Base-by-base conservation (phyloP, 2,329 filamentous ascomycete genomes). In the Nigrospora sphaerica region DNA sequence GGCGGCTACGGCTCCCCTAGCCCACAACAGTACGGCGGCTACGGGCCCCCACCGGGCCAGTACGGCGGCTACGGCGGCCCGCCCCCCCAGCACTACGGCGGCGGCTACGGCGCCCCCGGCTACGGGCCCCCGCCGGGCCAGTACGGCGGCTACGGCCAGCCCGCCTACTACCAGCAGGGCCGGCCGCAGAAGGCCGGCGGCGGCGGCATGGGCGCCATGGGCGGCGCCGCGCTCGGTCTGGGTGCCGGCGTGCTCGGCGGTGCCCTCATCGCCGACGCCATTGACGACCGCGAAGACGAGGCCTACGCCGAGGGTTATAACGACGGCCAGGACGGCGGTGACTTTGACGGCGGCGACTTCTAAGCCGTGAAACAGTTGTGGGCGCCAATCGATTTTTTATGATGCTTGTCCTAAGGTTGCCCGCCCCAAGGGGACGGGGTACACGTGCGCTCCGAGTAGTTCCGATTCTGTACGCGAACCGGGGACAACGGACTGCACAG, bases 201-300 rank as follows among this genome's bases (percentile, higher is more conserved):
- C 31, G 69, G 73, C 5, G 75, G 75, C 2, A 71, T 92, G 68
- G 87, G 88, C n/a, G 74, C 78, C 49, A 80, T 75, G 2, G 88
- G 87, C 41, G 88, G 83, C 44, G 81, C 84, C 10, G 87, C 87
- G 18, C 70, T 95, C 38, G 90, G 90, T 69, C 65, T 88, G 4
- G 90, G 89, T 54, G 90, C 85, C 52, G 90, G 90, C 64, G 60
- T 95, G 61, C 57, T 95, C 1, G 91, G 89, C 55, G 90, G 90
- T 46, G 78, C 81, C 51, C 51, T 95, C 57, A 65, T 95, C 32
- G 83, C 75, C 2, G 73, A 85, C 58, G 83, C 83, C 1, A 73
- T 91, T 43, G 68, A 86, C 46, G 78, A 83, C 50, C 62, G 75
- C 40, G 66, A 86, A 53, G 67, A 84, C 49, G 71, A 80, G 6